phyloP scores from a whole-genome alignment of 2,329 filamentous ascomycete species.

The Sporothrix variecibatus region DNA sequence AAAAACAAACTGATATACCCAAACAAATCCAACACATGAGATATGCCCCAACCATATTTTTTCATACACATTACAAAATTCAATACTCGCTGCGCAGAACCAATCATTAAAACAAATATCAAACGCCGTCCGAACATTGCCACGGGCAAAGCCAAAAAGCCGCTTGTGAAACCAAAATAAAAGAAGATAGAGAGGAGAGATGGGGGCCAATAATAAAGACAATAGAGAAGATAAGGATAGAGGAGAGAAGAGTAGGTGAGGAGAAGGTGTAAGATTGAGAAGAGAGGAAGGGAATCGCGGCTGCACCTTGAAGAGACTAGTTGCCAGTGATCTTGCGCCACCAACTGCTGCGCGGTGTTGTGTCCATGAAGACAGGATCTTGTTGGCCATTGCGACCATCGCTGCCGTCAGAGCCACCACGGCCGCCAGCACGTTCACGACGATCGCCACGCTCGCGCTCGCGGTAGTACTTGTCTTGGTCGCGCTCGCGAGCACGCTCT shows the following conservation, averaged over 20 bases:
- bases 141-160: neutral
- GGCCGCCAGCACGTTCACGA: constrained; percentile 24
- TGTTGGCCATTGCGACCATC: constrained; percentile 45
- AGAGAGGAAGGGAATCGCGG: neutral
- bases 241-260: neutral
- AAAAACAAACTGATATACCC: constrained; percentile 4
- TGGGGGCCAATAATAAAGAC: neutral
- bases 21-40: neutral
- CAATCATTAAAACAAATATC: constrained; percentile 4
- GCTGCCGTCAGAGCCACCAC: constrained; percentile 37
- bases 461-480: constrained; percentile 14
- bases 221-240: neutral
- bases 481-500: constrained; percentile 34
- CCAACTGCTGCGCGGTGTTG: constrained; percentile 58
- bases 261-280: neutral
- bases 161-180: neutral
- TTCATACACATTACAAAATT: constrained; percentile 18
- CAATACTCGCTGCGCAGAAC: constrained; percentile 7
- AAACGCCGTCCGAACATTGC: neutral
- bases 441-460: constrained; percentile 23
- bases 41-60: constrained; percentile 9
- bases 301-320: constrained; percentile 6
- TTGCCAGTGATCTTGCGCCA: constrained; percentile 56
- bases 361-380: constrained; percentile 47
- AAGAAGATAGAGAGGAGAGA: neutral